phyloP scores from a whole-genome alignment of 176 grass and related monocot species.

The Calamus simplicifolius region DNA sequence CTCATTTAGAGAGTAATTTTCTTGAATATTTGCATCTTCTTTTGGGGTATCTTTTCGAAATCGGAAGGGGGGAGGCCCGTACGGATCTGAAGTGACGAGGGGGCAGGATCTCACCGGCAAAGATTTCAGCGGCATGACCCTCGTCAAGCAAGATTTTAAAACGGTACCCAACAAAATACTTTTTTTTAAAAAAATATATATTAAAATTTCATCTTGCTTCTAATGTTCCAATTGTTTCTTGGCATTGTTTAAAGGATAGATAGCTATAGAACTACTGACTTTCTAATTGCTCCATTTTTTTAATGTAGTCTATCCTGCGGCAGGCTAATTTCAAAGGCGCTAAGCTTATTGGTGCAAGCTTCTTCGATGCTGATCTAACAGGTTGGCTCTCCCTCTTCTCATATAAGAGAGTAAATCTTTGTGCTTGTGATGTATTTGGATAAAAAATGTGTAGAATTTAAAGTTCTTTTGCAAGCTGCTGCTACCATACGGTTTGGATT shows the following conservation, averaged over 20 bases:
- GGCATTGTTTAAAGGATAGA: too few species aligned
- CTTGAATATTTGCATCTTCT: background rate
- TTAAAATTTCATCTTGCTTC: too few species aligned
- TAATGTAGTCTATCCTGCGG: constrained; percentile 60
- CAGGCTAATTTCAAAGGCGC: constrained; percentile 83
- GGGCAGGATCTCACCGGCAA: constrained; percentile 90
- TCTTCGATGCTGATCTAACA: constrained; percentile 89
- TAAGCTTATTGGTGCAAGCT: constrained; percentile 69
- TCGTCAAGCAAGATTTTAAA: constrained; percentile 96
- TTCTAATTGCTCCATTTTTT: background rate
- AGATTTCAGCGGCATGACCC: constrained; percentile 86
- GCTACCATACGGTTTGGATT: too few species aligned
- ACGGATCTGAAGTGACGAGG: constrained; percentile 75
- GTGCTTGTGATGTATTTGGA: too few species aligned
- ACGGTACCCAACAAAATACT: constrained; percentile 26
- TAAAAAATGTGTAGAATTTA: too few species aligned
- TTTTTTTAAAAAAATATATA: too few species aligned
- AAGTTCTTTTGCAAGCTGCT: too few species aligned
- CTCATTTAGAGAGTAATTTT: too few species aligned
- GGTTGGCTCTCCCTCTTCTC: constrained; percentile 18
- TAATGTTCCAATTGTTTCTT: too few species aligned
- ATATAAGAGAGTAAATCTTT: background rate
- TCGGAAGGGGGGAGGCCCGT: constrained; percentile 72
- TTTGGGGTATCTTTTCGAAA: constrained; percentile 2
- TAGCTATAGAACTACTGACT: too few species aligned